Evolutionary conservation across 352 stramenopile species (phyloP).

Genomic region (Phytophthora citricola): DNA sequence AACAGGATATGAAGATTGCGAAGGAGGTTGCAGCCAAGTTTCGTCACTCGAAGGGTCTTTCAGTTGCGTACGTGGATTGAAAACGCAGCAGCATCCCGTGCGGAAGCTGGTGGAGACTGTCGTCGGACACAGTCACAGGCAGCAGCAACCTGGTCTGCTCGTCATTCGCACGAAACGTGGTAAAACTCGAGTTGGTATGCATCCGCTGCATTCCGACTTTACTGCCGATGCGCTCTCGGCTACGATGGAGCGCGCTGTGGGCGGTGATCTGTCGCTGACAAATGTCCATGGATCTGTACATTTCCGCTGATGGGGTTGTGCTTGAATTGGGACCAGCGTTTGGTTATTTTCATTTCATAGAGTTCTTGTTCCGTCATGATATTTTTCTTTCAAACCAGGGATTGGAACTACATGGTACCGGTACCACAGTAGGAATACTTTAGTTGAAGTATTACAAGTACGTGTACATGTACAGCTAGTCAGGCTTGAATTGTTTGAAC

Average conservation of each 20-base stretch:
- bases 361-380: constrained; percentile 8
- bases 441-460: too few species aligned
- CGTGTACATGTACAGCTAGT: too few species aligned
- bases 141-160: constrained; percentile 57
- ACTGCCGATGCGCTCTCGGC: constrained; percentile 56
- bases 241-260: constrained; percentile 76
- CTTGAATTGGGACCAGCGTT: background rate
- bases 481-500: too few species aligned
- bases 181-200: constrained; percentile 61
- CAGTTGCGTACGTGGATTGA: constrained; percentile 80
- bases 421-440: too few species aligned
- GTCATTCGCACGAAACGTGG: constrained; percentile 72
- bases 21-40: constrained; percentile 71
- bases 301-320: constrained; percentile 41
- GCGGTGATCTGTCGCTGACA: constrained; percentile 64
- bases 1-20: constrained; percentile 59
- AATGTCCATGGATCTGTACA: constrained; percentile 42
- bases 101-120: constrained; percentile 54
- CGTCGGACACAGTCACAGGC: constrained; percentile 22
- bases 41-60: constrained; percentile 64
- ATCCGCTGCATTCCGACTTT: constrained; percentile 48
- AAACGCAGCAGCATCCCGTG: constrained; percentile 59
- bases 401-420: too few species aligned
- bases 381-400: too few species aligned
- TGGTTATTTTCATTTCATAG: constrained; percentile 20